Evolutionary conservation across 2,329 filamentous ascomycete species (phyloP).

Genomic region (Sporothrix luriei): DNA sequence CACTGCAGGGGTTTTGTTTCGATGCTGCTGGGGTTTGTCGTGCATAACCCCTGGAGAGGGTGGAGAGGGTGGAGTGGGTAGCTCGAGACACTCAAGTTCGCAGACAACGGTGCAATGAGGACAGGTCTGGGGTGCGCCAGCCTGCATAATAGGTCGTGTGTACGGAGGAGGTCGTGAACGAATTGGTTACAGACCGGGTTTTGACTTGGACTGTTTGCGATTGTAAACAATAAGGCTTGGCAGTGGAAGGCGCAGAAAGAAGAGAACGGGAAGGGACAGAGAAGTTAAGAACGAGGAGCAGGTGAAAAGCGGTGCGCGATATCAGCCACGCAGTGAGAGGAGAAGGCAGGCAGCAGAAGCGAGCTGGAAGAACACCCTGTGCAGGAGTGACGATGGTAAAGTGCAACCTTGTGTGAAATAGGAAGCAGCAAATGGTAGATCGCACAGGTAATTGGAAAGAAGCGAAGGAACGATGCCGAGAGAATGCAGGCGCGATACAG

Average conservation of each 20-base stretch:
- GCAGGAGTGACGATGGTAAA: not conserved
- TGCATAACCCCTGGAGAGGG: too few relatives aligned
- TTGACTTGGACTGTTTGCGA: not conserved
- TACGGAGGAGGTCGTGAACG: not conserved
- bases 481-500: not conserved
- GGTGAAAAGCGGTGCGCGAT: not conserved
- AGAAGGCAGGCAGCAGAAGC: not conserved
- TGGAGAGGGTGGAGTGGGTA: not conserved
- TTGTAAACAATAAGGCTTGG: not conserved
- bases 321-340: not conserved
- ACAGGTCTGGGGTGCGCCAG: not conserved
- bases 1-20: slow-evolving; percentile 2
- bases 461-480: slow-evolving; percentile 1
- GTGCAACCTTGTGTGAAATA: slow-evolving; percentile 15
- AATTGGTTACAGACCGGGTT: not conserved
- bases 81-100: not conserved
- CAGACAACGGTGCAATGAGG: not conserved
- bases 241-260: not conserved
- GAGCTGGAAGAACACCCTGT: not conserved
- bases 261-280: not conserved
- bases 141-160: not conserved
- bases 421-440: slow-evolving; percentile 10
- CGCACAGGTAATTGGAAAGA: not conserved
- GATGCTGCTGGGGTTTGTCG: not conserved
- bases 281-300: not conserved